phyloP scores from a whole-genome alignment of 768 basidiomycete species.

The Phlegmacium glaucopus region DNA sequence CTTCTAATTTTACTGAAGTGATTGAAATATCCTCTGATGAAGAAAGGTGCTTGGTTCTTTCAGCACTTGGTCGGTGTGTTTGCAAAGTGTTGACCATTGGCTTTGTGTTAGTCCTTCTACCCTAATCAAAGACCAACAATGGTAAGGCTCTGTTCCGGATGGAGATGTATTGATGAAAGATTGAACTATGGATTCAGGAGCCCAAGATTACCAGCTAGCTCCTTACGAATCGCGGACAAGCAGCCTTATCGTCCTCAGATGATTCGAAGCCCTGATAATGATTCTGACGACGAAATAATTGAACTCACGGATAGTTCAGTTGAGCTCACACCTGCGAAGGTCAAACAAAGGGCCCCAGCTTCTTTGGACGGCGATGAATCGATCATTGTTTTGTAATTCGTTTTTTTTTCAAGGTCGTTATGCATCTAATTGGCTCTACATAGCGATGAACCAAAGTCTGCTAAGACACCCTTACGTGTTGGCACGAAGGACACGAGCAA shows the following conservation, averaged over 20 bases:
- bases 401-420: not conserved
- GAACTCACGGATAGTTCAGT: slow-evolving; percentile 26
- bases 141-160: no score
- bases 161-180: no score
- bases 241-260: slow-evolving; percentile 21
- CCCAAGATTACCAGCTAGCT: not conserved
- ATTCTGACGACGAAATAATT: slow-evolving; percentile 22
- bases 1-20: slow-evolving; percentile 25
- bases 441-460: slow-evolving; percentile 47
- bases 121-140: no score
- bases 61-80: not conserved
- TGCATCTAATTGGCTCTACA: not conserved
- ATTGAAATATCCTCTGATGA: slow-evolving; percentile 58
- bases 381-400: slow-evolving; percentile 30
- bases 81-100: not conserved
- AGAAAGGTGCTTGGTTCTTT: slow-evolving; percentile 16
- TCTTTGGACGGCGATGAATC: slow-evolving; percentile 23
- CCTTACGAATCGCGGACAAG: not conserved
- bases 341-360: not conserved
- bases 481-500: not conserved
- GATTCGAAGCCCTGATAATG: slow-evolving; percentile 32
- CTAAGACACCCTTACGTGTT: slow-evolving; percentile 40
- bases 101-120: no score
- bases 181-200: not conserved
- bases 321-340: not conserved